Evolutionary conservation across 2,329 filamentous ascomycete species (phyloP).

Genomic region (Aspergillus calidoustus): DNA sequence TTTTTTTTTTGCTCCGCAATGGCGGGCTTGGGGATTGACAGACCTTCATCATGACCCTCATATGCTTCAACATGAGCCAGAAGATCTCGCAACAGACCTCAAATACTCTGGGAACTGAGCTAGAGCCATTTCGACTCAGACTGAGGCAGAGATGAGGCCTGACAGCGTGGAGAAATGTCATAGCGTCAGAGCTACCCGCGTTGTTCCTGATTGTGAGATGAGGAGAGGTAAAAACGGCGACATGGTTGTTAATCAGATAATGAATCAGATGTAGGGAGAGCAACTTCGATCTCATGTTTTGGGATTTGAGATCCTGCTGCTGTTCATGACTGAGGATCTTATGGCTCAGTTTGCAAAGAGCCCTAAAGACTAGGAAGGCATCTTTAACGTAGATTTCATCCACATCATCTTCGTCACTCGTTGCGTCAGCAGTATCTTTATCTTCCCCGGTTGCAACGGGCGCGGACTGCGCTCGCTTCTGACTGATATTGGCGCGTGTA

Average conservation of each 20-base stretch:
- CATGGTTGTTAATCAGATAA: constrained; percentile 92
- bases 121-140: constrained; percentile 92
- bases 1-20: too few relatives aligned
- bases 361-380: constrained; percentile 94
- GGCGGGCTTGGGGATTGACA: constrained; percentile 29
- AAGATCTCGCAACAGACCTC: constrained; percentile 97
- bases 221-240: constrained; percentile 86
- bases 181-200: constrained; percentile 79
- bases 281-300: constrained; percentile 96
- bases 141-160: constrained; percentile 97
- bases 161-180: constrained; percentile 88
- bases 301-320: constrained; percentile 87
- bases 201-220: constrained; percentile 91
- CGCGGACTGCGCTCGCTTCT: constrained; percentile 51
- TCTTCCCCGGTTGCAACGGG: constrained; percentile 43
- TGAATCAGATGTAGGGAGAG: constrained; percentile 95
- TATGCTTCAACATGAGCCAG: constrained; percentile 93
- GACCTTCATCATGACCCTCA: constrained; percentile 92
- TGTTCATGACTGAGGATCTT: constrained; percentile 89
- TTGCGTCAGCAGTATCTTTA: constrained; percentile 42
- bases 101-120: constrained; percentile 88
- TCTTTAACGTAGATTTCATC: constrained; percentile 98
- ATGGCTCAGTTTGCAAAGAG: constrained; percentile 96
- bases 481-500: constrained; percentile 59
- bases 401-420: constrained; percentile 65